Base-by-base conservation (phyloP, 2,329 filamentous ascomycete genomes). In the Lomentospora prolificans region DNA sequence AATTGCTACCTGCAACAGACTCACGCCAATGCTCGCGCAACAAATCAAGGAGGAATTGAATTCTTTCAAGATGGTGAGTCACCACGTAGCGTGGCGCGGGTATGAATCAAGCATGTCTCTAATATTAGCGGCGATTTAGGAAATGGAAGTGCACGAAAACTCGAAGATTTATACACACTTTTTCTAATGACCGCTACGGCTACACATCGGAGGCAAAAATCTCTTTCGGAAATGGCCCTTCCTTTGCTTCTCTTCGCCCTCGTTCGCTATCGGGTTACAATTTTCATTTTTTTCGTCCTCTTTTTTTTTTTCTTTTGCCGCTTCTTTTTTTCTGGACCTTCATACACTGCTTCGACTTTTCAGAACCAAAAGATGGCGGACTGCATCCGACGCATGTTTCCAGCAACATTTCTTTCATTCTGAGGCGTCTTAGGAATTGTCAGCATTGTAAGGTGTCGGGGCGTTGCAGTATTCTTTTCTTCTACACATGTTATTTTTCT, bases 111-210 rank as follows among this genome's bases (percentile, higher is more conserved):
- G 30, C 12, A 6, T 6, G 30, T 33, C 7, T 6, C 7, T 33
- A 12, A 33, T 33, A 12, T 6, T 33, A 12, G 30, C 30, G 7
- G 30, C 30, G 7, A 12, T 33, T 33, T 33, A 97, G 94, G 94
- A 99, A 76, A 99, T 99, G 94, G 94, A 97, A 77, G 94, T 99
- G 65, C 94, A 99, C 71, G 94, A 97, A 74, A 89, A 87, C 69
- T 97, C 94, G 62, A 99, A 97, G 77, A 91, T 96, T 67, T 96
- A 99, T 78, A 99, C 94, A 64, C 94, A 99, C 80, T 99, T 99
- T 81, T 97, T 99, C 79, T 99, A 82, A 92, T 72, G 74, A 78
- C 62, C 63, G 58, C 58, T 58, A 64, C 61, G 60, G 63, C 61
- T 61, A 64, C 63, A 64, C 3, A 17, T 22, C 28, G 48, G 48